Evolutionary conservation across 192 early-diverging fungal species (phyloP).

Genomic region (Backusella westeae): DNA sequence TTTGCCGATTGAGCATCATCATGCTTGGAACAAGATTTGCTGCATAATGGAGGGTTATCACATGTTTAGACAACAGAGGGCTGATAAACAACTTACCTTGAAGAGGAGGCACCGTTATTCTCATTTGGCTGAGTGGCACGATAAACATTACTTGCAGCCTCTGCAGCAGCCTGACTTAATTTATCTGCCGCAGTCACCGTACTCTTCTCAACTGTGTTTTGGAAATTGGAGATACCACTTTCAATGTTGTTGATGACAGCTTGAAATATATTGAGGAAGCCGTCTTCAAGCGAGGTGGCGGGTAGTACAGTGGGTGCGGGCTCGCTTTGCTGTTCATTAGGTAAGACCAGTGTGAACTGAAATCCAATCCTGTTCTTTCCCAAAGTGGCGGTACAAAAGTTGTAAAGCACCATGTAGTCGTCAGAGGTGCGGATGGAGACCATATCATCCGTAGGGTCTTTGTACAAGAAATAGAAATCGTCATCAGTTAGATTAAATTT

Average conservation of each 20-base stretch:
- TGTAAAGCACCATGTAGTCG: not conserved
- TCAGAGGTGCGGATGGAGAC: not conserved
- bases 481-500: not conserved
- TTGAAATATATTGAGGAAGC: not conserved
- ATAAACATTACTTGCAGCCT: not conserved
- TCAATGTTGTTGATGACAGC: constrained; percentile 8
- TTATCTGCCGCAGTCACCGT: not conserved
- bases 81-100: not conserved
- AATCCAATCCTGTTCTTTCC: not conserved
- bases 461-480: not conserved
- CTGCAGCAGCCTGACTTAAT: not conserved
- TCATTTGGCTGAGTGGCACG: not conserved
- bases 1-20: not conserved
- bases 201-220: not conserved
- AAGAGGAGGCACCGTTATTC: not conserved
- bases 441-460: not conserved
- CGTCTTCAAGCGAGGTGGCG: not conserved
- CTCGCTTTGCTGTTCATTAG: not conserved
- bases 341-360: not conserved
- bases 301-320: not conserved
- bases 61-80: constrained; percentile 28
- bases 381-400: not conserved
- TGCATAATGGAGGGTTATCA: constrained; percentile 39
- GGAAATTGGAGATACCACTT: not conserved
- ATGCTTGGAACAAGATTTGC: constrained; percentile 26